phyloP scores from a whole-genome alignment of 495 filamentous ascomycete genomes.

The Neurospora sp. region DNA sequence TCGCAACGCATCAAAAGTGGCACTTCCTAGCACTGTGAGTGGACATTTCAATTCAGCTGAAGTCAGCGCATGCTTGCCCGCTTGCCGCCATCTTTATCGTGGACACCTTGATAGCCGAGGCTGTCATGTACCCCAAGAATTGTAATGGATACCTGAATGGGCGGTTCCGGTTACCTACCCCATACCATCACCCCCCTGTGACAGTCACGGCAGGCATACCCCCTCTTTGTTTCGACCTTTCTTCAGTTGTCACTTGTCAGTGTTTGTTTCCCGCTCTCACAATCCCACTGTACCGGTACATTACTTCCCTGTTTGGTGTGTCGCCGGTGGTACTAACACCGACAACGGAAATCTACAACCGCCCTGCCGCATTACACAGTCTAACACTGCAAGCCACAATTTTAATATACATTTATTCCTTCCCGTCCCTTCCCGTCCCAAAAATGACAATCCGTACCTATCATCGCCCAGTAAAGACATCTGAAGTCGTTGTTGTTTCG shows the following conservation, averaged over 20 bases:
- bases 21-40: background rate
- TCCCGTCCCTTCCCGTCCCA: background rate
- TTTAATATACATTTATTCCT: background rate
- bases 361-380: background rate
- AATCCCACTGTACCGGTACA: background rate
- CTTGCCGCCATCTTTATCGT: background rate
- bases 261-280: background rate
- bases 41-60: background rate
- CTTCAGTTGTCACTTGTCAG: no score
- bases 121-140: background rate
- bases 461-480: background rate
- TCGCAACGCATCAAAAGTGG: background rate
- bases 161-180: background rate
- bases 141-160: background rate
- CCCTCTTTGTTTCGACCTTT: background rate
- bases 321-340: background rate
- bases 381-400: background rate
- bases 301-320: background rate
- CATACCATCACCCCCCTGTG: background rate
- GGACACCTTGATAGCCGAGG: background rate
- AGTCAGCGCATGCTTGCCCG: background rate
- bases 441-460: background rate
- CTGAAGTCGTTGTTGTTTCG: background rate
- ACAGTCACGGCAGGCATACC: background rate
- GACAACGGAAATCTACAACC: background rate